A percentile compares a stretch with the other conserved stretches of the same genome.
Conservation (phyloP, 495 filamentous ascomycete species). For the Chaetomium cochliodes region DNA sequence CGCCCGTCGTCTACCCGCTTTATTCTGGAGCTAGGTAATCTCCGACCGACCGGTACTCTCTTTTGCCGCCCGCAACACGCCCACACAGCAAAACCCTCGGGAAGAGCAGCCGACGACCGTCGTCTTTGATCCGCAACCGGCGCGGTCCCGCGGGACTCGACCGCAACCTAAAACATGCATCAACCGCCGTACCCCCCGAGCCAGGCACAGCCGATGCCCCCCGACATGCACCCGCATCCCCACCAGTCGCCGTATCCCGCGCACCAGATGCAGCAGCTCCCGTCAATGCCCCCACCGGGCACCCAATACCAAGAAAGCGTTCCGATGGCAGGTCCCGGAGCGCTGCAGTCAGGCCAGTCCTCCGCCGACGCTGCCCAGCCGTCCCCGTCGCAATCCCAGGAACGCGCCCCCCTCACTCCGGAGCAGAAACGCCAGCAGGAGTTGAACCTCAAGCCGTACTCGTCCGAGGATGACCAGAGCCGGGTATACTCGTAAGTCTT, state of each 20-base stretch:
- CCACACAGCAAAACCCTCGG: not conserved
- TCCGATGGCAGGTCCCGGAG: slow-evolving; percentile 23
- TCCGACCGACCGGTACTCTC: not conserved
- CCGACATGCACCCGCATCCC: slow-evolving; percentile 28
- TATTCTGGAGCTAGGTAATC: not conserved
- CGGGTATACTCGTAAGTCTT: slow-evolving; percentile 33
- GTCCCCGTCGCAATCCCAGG: slow-evolving; percentile 21
- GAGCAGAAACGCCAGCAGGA: slow-evolving; percentile 34
- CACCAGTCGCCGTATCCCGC: slow-evolving; percentile 20
- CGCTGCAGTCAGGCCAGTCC: slow-evolving; percentile 26
- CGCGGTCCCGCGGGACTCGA: slow-evolving; percentile 22
- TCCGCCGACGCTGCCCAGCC: slow-evolving; percentile 23
- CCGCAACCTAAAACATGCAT: slow-evolving; percentile 27
- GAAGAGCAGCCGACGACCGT: not conserved
- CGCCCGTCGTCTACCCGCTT: not conserved
- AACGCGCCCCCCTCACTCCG: slow-evolving; percentile 30
- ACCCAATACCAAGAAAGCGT: slow-evolving; percentile 31
- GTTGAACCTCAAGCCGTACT: slow-evolving; percentile 34
- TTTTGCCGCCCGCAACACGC: not conserved
- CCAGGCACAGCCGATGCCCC: slow-evolving; percentile 23
- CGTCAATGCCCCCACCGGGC: slow-evolving; percentile 33
- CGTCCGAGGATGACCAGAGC: slow-evolving; percentile 30
- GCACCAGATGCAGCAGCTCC: slow-evolving; percentile 33
- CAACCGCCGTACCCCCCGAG: slow-evolving; percentile 30
- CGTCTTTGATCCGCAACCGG: slow-evolving; percentile 10